Evolutionary conservation across 2,329 filamentous ascomycete species (phyloP).

Genomic region (Clonostachys rhizophaga): DNA sequence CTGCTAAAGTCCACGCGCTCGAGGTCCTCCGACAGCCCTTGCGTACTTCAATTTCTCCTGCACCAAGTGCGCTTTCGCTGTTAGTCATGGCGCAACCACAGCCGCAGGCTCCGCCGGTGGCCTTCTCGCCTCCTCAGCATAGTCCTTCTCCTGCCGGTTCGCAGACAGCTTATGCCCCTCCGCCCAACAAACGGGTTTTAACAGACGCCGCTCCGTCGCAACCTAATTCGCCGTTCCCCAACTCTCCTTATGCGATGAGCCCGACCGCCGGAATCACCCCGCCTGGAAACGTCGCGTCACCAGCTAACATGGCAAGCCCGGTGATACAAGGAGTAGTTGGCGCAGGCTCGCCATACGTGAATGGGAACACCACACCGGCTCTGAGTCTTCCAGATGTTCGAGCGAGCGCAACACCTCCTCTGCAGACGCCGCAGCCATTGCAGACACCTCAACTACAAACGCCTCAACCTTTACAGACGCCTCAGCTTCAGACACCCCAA

Average conservation of each 20-base stretch:
- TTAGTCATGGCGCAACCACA: conserved; percentile 55
- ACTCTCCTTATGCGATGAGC: conserved; percentile 44
- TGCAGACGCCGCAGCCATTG: conserved; percentile 19
- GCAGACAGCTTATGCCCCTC: conserved; percentile 50
- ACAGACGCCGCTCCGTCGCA: conserved; percentile 63
- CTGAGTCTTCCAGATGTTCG: conserved; percentile 26
- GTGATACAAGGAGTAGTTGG: conserved; percentile 13
- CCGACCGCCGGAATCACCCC: conserved; percentile 36
- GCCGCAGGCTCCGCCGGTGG: conserved; percentile 40
- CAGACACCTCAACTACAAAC: conserved; percentile 5
- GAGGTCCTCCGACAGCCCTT: conserved; percentile 1
- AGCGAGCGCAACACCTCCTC: conserved; percentile 20
- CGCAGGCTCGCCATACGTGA: conserved; percentile 21
- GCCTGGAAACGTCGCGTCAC: conserved; percentile 26
- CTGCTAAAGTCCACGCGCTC: conserved; percentile 26
- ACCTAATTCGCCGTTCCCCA: conserved; percentile 57
- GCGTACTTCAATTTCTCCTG: neutral
- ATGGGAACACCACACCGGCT: conserved; percentile 26
- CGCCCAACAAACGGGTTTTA: conserved; percentile 62
- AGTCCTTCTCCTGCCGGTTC: conserved; percentile 56
- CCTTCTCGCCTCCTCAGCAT: conserved; percentile 58
- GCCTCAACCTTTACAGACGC: conserved; percentile 2
- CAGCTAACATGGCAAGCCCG: conserved; percentile 25
- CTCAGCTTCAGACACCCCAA: conserved; percentile 21
- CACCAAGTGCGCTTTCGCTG: conserved; percentile 2